These are phyloP conservation scores for Salix dunnii DNA, from an alignment of 345 rosid species.

Conservation along the genomic window DNA sequence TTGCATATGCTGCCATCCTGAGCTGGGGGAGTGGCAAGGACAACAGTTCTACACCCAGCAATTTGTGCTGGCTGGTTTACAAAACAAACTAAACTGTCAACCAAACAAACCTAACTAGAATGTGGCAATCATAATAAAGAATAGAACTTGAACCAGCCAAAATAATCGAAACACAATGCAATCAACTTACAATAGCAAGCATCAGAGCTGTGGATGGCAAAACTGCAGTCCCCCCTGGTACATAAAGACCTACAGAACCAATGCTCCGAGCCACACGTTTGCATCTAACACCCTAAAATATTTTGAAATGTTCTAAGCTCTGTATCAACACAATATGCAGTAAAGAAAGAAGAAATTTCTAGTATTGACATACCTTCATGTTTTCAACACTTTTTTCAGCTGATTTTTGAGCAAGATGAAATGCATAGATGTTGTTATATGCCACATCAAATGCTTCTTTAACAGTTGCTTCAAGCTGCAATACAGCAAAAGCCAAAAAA, in stretches of 20 bases:
- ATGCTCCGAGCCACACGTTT: conserved; percentile 84
- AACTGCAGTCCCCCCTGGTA: conserved; percentile 92
- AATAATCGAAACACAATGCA: neutral
- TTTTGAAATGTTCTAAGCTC: neutral
- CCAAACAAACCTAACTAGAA: neutral
- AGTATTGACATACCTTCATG: conserved; percentile 59
- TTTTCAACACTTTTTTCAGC: conserved; percentile 62
- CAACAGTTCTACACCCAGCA: conserved; percentile 84
- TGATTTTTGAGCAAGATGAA: conserved; percentile 81
- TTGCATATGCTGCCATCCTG: conserved; percentile 81
- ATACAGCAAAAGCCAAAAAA: neutral
- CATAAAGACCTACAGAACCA: conserved; percentile 90
- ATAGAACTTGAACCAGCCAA: conserved; percentile 4
- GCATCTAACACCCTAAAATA: conserved; percentile 76
- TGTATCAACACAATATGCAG: neutral
- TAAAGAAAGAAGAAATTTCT: conserved; percentile 11
- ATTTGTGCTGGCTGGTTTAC: conserved; percentile 77
- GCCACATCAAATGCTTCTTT: conserved; percentile 90
- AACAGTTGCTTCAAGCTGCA: conserved; percentile 56
- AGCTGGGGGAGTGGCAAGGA: conserved; percentile 85
- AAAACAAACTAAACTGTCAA: conserved; percentile 19
- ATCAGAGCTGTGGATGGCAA: conserved; percentile 91
- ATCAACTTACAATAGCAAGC: conserved; percentile 76
- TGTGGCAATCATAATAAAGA: neutral
- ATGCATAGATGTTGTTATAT: conserved; percentile 74